These are phyloP conservation scores for Sporopachydermia quercuum DNA, from an alignment of 805 yeast genomes.

Conservation along the genomic window DNA sequence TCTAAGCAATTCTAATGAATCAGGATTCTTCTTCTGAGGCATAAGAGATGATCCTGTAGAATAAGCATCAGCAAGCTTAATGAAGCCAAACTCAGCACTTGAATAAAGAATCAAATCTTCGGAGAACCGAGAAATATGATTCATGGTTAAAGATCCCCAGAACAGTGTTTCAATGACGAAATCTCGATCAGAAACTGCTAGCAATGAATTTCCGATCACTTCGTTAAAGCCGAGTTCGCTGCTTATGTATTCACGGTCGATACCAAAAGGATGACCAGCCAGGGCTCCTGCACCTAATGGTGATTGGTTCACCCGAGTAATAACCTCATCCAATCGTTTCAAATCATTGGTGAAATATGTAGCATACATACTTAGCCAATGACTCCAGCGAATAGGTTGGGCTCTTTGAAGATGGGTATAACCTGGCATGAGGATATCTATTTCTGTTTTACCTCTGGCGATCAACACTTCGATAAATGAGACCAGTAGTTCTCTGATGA, in stretches of 20 bases:
- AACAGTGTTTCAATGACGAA: constrained; percentile 91
- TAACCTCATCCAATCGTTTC: constrained; percentile 67
- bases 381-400: constrained; percentile 99
- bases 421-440: constrained; percentile 94
- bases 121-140: constrained; percentile 85
- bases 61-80: constrained; percentile 90
- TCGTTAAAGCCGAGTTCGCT: constrained; percentile 63
- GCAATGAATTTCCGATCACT: constrained; percentile 86
- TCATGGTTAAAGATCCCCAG: constrained; percentile 92
- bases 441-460: constrained; percentile 70
- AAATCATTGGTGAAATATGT: constrained; percentile 88
- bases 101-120: constrained; percentile 95
- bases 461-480: constrained; percentile 53
- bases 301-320: constrained; percentile 68
- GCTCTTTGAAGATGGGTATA: constrained; percentile 98
- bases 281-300: constrained; percentile 97
- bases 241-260: constrained; percentile 85
- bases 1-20: constrained; percentile 83
- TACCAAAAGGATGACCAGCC: constrained; percentile 99
- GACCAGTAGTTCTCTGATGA: constrained; percentile 41
- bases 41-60: constrained; percentile 96
- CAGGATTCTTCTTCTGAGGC: constrained; percentile 99
- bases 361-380: constrained; percentile 90
- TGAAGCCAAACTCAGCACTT: constrained; percentile 93
- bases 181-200: constrained; percentile 97